phyloP scores from a whole-genome alignment of 1,139 yeast species.

The Yamadazyma triangularis region DNA sequence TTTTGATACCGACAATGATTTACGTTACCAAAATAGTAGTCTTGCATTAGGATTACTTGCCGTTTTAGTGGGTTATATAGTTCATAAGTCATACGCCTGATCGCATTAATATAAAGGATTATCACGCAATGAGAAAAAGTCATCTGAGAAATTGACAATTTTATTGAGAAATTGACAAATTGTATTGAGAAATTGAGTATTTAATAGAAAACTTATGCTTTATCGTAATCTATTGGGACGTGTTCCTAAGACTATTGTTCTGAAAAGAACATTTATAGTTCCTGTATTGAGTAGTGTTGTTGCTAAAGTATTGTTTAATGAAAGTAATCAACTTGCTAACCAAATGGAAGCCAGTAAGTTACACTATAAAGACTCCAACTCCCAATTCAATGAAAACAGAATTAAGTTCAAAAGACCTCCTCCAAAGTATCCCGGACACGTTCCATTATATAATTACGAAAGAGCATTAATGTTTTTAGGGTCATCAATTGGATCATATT shows the following conservation, averaged over 20 bases:
- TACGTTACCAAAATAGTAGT: slow-evolving; percentile 6
- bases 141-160: no score
- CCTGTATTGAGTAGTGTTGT: no score
- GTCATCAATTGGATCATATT: slow-evolving; percentile 77
- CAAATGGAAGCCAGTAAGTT: slow-evolving; percentile 54
- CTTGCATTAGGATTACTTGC: slow-evolving; percentile 5
- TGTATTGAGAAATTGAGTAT: no score
- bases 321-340: slow-evolving; percentile 50
- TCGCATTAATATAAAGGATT: no score
- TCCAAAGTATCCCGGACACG: slow-evolving; percentile 72
- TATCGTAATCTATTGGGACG: no score
- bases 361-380: slow-evolving; percentile 38
- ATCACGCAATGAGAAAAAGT: no score
- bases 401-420: slow-evolving; percentile 31
- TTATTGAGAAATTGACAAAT: no score
- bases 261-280: slow-evolving; percentile 1
- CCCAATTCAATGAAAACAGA: slow-evolving; percentile 25
- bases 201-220: no score
- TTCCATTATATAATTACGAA: slow-evolving; percentile 67
- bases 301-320: slow-evolving; percentile 38
- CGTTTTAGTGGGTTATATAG: slow-evolving; percentile 6
- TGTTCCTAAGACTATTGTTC: no score
- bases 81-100: slow-evolving; percentile 8
- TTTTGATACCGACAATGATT: slow-evolving; percentile 7
- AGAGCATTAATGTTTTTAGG: slow-evolving; percentile 61